These are phyloP conservation scores for Hygrophorus pudorinus DNA, from an alignment of 768 basidiomycete genomes.

Conservation along the genomic window DNA sequence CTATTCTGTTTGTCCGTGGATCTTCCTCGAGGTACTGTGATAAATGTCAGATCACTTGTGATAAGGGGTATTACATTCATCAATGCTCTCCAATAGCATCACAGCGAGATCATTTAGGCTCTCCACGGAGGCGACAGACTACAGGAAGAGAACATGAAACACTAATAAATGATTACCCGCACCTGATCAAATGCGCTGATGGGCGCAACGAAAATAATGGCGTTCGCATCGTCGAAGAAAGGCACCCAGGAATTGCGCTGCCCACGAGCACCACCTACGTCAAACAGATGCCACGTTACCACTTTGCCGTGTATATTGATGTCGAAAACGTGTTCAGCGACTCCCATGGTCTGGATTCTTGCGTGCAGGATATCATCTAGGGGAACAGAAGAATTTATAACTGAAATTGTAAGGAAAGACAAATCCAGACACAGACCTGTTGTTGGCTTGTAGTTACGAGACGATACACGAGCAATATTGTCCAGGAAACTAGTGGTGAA, in stretches of 20 bases:
- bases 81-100: not conserved
- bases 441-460: constrained; percentile 60
- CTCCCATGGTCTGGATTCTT: constrained; percentile 87
- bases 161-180: constrained; percentile 7
- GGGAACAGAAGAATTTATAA: constrained; percentile 21
- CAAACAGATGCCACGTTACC: constrained; percentile 67
- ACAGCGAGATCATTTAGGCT: not conserved
- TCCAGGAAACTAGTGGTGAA: constrained; percentile 51
- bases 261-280: constrained; percentile 63
- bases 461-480: constrained; percentile 63
- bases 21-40: constrained; percentile 79
- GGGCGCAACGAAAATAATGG: constrained; percentile 73
- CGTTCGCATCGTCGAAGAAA: constrained; percentile 66
- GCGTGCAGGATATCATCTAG: constrained; percentile 81
- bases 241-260: constrained; percentile 76
- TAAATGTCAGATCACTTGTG: constrained; percentile 3
- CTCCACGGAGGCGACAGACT: not conserved
- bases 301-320: constrained; percentile 70
- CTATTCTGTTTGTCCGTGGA: constrained; percentile 73
- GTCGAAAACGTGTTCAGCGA: constrained; percentile 76
- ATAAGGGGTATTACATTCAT: constrained; percentile 4
- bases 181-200: constrained; percentile 76
- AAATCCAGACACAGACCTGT: constrained; percentile 38
- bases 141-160: not conserved
- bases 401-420: constrained; percentile 1